Conservation (phyloP, 2,329 filamentous ascomycete genomes). For the Podosphaera xanthii region DNA sequence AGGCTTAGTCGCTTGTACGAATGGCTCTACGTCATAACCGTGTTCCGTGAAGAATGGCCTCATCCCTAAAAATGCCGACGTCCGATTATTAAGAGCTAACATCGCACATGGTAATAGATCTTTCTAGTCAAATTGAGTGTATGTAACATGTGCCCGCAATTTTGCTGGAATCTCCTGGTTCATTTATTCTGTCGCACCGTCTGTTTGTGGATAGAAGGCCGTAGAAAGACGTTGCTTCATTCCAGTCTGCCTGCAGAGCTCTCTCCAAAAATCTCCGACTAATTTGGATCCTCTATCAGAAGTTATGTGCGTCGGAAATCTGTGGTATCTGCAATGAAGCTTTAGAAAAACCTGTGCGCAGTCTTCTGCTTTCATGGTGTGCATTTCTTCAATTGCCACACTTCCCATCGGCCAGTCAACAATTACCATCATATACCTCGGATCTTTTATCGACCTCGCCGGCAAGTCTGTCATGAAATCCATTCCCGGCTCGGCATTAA, state of each 20-base stretch:
- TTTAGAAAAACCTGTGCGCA: neutral
- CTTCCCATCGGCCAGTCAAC: neutral
- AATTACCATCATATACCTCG: neutral
- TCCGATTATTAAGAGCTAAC: neutral
- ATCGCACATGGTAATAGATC: neutral
- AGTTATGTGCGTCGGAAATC: neutral
- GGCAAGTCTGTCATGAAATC: neutral
- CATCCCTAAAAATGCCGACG: neutral
- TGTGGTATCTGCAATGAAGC: neutral
- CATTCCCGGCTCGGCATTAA: neutral
- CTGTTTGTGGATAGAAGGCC: neutral
- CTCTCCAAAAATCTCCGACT: neutral
- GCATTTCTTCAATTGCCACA: neutral
- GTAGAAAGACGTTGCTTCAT: neutral
- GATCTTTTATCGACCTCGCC: neutral
- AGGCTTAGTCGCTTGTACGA: no score
- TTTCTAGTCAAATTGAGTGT: neutral
- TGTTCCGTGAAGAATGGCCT: neutral
- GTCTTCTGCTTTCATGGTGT: slow-evolving; percentile 1
- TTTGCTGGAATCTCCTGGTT: neutral
- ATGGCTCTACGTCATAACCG: neutral
- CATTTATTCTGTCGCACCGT: neutral
- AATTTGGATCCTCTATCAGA: neutral
- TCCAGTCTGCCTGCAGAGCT: neutral
- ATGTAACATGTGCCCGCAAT: neutral